Evolutionary conservation across 2,329 filamentous ascomycete genomes (phyloP), one percentile per base, ranked within the genome.

Genomic region (Pseudogymnoascus sp.): DNA sequence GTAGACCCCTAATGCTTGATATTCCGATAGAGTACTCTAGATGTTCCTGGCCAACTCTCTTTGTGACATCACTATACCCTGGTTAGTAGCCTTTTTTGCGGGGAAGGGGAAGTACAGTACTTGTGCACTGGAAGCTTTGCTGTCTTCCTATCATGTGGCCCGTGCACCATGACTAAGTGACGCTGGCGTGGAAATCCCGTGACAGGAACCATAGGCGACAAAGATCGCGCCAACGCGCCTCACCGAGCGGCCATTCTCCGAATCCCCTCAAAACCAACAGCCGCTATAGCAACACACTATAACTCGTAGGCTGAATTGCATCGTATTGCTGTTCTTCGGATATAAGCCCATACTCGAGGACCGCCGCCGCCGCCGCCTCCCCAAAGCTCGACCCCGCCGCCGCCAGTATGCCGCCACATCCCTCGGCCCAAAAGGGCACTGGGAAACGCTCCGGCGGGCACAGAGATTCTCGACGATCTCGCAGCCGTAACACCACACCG

Each of bases 401-500:
- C 37, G 60, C 38, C 70, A 75, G 65, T 63, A 88, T 88, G 85
- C 82, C 84, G 72, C 82, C 83, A 29, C 77, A 77, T 63, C 79
- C 82, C 62, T 79, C 82, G 59, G 80, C 82, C 68, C 83, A 86
- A 71, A 84, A 86, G 70, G 84, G 84, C 64, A 84, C 84, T 26
- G 81, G 84, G 72, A 88, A 88, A 78, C 90, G 90, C 77, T 80
- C 79, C 64, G 80, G 80, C 59, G 78, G 40, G n/a, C 31, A 80
- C 65, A 81, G 81, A 68, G 82, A 82, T 69, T 82, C 86, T 65
- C 76, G 79, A 61, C 85, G 86, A 68, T 88, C 87, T 69, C 81
- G 85, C 66, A 92, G 88, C 73, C 87, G 90, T 72, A 93, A 92
- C 75, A 90, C 88, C 37, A 93, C 90, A 15, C 90, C 90, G 37